Conservation (phyloP, 441 rosid species). For the Pelargonium cotyledonis region DNA sequence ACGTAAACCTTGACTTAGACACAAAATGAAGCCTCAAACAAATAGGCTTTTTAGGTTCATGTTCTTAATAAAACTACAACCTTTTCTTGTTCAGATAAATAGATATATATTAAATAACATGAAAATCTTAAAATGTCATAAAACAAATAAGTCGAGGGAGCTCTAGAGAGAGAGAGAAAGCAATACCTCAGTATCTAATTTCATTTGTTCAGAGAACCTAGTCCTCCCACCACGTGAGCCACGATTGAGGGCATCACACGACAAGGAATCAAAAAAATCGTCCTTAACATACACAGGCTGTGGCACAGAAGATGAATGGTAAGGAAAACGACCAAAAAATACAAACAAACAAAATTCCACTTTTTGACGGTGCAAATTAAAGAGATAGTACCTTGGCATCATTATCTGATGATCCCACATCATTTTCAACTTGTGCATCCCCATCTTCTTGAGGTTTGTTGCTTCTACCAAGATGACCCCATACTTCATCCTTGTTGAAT, state of each 20-base stretch:
- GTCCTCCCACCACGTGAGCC: slow-evolving; percentile 17
- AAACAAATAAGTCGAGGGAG: not conserved
- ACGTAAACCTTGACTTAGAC: too few species aligned
- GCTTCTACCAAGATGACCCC: slow-evolving; percentile 26
- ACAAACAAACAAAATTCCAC: not conserved
- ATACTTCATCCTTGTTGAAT: slow-evolving; percentile 29
- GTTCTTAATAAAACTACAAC: too few species aligned
- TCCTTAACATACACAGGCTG: slow-evolving; percentile 31
- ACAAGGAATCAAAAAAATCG: slow-evolving; percentile 29
- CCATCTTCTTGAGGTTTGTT: slow-evolving; percentile 16
- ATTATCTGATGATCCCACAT: slow-evolving; percentile 11
- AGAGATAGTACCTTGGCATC: slow-evolving; percentile 3
- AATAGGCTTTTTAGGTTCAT: too few species aligned
- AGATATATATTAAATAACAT: too few species aligned
- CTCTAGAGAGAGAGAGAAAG: not conserved
- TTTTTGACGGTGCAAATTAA: not conserved
- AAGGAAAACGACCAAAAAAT: not conserved
- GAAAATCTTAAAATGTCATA: not conserved
- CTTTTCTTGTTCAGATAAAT: too few species aligned
- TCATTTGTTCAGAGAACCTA: slow-evolving; percentile 13
- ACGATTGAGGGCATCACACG: slow-evolving; percentile 15
- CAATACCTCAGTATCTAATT: slow-evolving; percentile 17
- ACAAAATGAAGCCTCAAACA: too few species aligned
- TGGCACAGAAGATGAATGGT: not conserved
- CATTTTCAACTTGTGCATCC: slow-evolving; percentile 15